Evolutionary conservation across 805 yeast genomes (phyloP).

Genomic region (Blastobotrys muscicola): DNA sequence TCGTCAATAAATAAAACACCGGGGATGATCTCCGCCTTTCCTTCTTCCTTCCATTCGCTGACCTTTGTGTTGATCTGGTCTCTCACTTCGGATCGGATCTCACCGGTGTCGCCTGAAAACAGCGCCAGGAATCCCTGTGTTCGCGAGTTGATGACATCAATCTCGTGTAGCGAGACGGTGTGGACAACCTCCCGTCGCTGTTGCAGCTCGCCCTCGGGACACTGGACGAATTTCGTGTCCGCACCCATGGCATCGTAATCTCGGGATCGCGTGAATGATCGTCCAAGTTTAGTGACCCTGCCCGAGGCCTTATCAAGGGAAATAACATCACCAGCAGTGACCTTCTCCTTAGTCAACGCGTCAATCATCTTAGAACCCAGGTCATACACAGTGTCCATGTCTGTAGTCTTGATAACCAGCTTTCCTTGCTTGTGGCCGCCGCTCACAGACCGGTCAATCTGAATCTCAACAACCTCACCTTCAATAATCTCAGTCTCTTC

Average conservation of each 20-base stretch:
- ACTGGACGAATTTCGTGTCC: conserved; percentile 93
- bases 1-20: conserved; percentile 97
- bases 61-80: conserved; percentile 95
- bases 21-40: conserved; percentile 92
- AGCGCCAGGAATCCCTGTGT: conserved; percentile 96
- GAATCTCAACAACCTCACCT: conserved; percentile 97
- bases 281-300: conserved; percentile 85
- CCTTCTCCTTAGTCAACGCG: conserved; percentile 87
- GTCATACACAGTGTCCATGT: conserved; percentile 97
- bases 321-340: conserved; percentile 93
- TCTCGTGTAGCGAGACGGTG: conserved; percentile 95
- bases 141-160: conserved; percentile 94
- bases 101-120: conserved; percentile 96
- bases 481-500: conserved; percentile 97
- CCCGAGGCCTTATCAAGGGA: conserved; percentile 94
- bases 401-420: conserved; percentile 92
- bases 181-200: conserved; percentile 92
- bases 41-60: conserved; percentile 98
- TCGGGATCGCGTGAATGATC: conserved; percentile 91
- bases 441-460: conserved; percentile 83
- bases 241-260: conserved; percentile 99
- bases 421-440: conserved; percentile 99
- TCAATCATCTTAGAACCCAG: conserved; percentile 91
- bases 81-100: conserved; percentile 89
- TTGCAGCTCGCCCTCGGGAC: conserved; percentile 98